Evolutionary conservation across 805 yeast species (phyloP), one percentile per base, ranked within the genome.

Genomic region (Candida rishiriensis): DNA sequence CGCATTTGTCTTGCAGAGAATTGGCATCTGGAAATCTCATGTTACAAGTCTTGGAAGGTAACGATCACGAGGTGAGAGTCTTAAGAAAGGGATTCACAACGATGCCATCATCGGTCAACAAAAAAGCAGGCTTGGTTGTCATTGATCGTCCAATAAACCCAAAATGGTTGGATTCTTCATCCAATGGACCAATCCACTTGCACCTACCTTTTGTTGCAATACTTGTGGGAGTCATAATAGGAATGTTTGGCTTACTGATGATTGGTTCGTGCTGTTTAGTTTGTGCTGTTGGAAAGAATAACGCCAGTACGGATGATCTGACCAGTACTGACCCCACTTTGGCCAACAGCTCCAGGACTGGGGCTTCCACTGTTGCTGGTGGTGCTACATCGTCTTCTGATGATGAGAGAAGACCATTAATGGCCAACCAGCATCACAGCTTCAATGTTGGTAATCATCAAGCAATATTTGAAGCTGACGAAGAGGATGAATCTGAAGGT

Each of bases 81-180:
- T 47, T 83, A 30, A 69, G 76, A 13, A 77, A 73, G 54, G 95
- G 93, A 3, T 79, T 87, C 53, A 68, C 83, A 0, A 65, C 76
- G 5, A 34, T 44, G 10, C 41, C 46, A 13, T 37, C 13, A 10
- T 35, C 17, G 35, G 38, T 9, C 8, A 33, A 36, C 6, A 56
- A 60, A 29, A 41, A 55, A 12, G 55, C 72, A 16, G 85, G 90
- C 50, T 73, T 86, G 1, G 79, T 83, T 49, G 57, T 83, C 2
- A 68, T 85, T 38, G 91, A 86, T 50, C 70, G 78, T 39, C 88
- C 90, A 2, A 66, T 86, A n/a, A 75, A 76, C 33, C 73, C 83
- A 18, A 59, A 62, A 1, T 85, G 95, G 93, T 59, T 83, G 6
- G 73, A 73, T 29, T 58, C 57, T 5, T 39, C 45, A 9, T 29